Percentiles rank a stretch among this genome's conserved stretches.
Conservation (phyloP, 192 early-diverging fungal species). For the Ambispora gerdemannii region DNA sequence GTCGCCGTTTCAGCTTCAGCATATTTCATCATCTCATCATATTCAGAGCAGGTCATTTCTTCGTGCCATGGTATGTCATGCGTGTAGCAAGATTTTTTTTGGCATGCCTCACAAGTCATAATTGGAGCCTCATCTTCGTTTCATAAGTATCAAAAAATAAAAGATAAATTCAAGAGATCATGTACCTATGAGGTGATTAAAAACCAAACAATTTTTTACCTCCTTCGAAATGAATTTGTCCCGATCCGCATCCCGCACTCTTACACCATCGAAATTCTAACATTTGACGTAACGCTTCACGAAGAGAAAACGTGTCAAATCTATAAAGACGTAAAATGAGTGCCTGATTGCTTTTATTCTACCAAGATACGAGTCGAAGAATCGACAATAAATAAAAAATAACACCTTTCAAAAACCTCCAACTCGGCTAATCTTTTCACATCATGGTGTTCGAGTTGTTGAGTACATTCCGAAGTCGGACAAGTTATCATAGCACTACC, state of each 20-base stretch:
- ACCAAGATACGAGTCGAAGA: not conserved
- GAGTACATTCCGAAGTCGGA: conserved; percentile 6
- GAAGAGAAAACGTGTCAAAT: conserved; percentile 3
- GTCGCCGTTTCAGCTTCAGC: not conserved
- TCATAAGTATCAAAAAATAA: not conserved
- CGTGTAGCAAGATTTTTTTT: conserved; percentile 20
- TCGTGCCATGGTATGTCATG: conserved; percentile 26
- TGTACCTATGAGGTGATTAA: not conserved
- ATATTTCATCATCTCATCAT: not conserved
- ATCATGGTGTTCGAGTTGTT: conserved; percentile 5
- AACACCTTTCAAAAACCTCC: conserved; percentile 16
- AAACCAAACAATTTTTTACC: not conserved
- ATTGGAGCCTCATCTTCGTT: conserved; percentile 1
- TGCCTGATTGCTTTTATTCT: not conserved
- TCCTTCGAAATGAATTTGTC: conserved; percentile 21
- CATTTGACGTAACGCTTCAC: conserved; percentile 8
- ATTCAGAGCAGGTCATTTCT: conserved; percentile 4
- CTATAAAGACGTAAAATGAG: not conserved
- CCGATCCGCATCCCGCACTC: conserved; percentile 17
- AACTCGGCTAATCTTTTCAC: conserved; percentile 4
- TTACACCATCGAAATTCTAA: conserved; percentile 27
- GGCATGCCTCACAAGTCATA: conserved; percentile 19
- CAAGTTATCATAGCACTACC: conserved; percentile 5
- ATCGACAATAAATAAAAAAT: not conserved
- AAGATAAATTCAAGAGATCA: not conserved